phyloP scores from a whole-genome alignment of 2,329 filamentous ascomycete genomes.

The Penicillium sp. region DNA sequence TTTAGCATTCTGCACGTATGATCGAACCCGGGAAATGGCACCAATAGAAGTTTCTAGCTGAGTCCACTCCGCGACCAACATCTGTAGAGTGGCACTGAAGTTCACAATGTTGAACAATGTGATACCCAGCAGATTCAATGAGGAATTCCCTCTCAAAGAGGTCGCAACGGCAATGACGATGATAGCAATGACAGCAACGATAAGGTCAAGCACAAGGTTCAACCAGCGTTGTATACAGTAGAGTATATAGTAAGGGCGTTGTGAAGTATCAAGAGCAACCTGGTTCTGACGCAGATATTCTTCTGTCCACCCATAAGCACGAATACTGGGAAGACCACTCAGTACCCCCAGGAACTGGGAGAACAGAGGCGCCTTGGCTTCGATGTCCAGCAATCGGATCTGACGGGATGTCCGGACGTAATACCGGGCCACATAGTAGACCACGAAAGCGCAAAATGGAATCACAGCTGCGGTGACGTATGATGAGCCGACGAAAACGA shows the following conservation, averaged over 20 bases:
- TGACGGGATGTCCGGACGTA: slow-evolving; percentile 17
- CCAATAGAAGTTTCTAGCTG: slow-evolving; percentile 23
- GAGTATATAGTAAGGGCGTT: slow-evolving; percentile 23
- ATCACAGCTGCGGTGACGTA: slow-evolving; percentile 23
- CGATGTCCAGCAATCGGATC: slow-evolving; percentile 18
- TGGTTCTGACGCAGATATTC: slow-evolving; percentile 3
- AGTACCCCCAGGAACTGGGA: slow-evolving; percentile 15
- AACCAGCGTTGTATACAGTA: slow-evolving; percentile 24
- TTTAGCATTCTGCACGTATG: slow-evolving; percentile 43
- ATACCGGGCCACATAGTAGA: slow-evolving; percentile 3
- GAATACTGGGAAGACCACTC: slow-evolving; percentile 14
- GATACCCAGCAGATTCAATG: slow-evolving; percentile 16
- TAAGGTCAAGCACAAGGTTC: slow-evolving; percentile 19
- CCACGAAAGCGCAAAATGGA: slow-evolving; percentile 4
- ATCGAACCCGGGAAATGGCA: slow-evolving; percentile 41
- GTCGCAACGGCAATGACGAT: slow-evolving; percentile 13
- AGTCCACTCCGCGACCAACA: slow-evolving; percentile 19
- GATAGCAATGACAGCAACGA: slow-evolving; percentile 4
- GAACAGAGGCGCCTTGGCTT: slow-evolving; percentile 16
- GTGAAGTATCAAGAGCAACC: slow-evolving; percentile 12
- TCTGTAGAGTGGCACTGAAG: slow-evolving; percentile 20
- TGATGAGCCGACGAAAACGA: slow-evolving; percentile 38
- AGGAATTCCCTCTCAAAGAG: slow-evolving; percentile 14
- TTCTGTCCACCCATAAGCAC: slow-evolving; percentile 14
- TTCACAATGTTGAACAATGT: slow-evolving; percentile 25